Evolutionary conservation across 768 basidiomycete species (phyloP).

Genomic region (Rhizopogon vinicolor): DNA sequence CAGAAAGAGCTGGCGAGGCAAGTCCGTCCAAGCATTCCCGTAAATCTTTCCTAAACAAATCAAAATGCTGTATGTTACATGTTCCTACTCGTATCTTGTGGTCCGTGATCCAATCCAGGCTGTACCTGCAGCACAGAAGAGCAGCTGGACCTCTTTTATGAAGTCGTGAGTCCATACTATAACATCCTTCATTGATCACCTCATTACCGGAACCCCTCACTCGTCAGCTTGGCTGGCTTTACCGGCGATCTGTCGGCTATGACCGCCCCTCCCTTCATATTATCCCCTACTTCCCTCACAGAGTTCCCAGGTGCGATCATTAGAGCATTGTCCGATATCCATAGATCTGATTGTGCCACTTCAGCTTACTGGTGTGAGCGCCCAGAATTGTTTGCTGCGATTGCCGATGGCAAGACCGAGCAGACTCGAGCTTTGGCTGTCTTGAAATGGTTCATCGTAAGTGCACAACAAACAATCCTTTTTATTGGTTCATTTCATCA

Average conservation of each 20-base stretch:
- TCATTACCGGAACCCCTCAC: background rate
- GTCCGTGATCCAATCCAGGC: slow-evolving; percentile 36
- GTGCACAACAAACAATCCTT: slow-evolving; percentile 17
- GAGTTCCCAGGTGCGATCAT: slow-evolving; percentile 75
- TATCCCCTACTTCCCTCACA: slow-evolving; percentile 86
- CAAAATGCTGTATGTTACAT: slow-evolving; percentile 28
- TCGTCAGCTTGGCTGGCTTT: slow-evolving; percentile 69
- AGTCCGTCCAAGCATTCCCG: slow-evolving; percentile 18
- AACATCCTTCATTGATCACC: background rate
- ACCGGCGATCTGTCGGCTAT: slow-evolving; percentile 84
- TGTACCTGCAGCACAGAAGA: slow-evolving; percentile 78
- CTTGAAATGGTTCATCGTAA: slow-evolving; percentile 92
- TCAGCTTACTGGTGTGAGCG: slow-evolving; percentile 97
- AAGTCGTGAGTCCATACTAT: slow-evolving; percentile 62
- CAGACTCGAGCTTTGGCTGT: slow-evolving; percentile 77
- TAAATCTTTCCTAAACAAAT: slow-evolving; percentile 18
- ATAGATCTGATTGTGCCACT: slow-evolving; percentile 1
- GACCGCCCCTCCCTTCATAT: slow-evolving; percentile 88
- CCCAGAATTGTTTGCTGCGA: slow-evolving; percentile 83
- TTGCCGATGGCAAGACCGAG: slow-evolving; percentile 68
- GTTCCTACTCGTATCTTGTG: slow-evolving; percentile 12
- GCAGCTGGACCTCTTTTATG: slow-evolving; percentile 87
- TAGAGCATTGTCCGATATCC: background rate
- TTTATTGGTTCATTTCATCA: background rate
- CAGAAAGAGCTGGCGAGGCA: slow-evolving; percentile 40